Percentiles rank a stretch among this genome's conserved stretches.
These are phyloP conservation scores for Pleurotus pulmonarius DNA, from an alignment of 768 basidiomycete genomes.

Conservation along the genomic window DNA sequence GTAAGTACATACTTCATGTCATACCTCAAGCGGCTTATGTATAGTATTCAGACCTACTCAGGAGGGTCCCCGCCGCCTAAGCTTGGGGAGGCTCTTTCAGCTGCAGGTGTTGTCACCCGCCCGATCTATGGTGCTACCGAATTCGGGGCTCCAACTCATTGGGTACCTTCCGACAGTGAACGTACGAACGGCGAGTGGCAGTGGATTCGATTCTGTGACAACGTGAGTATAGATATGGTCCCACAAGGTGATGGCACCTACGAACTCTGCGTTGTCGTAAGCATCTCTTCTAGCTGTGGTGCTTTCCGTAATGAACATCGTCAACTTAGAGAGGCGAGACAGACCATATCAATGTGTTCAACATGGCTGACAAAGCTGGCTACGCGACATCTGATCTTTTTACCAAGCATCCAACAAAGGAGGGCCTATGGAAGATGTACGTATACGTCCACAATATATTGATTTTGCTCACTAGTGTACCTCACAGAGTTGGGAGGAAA, in stretches of 20 bases:
- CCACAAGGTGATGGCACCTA: conserved; percentile 25
- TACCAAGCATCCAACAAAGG: conserved; percentile 37
- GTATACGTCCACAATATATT: neutral
- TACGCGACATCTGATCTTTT: conserved; percentile 43
- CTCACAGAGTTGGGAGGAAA: conserved; percentile 31
- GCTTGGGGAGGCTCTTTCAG: conserved; percentile 30
- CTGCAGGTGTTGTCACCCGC: conserved; percentile 28
- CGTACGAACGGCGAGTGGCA: conserved; percentile 19
- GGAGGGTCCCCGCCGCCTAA: conserved; percentile 34
- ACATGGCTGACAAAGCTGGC: conserved; percentile 30
- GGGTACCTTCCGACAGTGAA: conserved; percentile 13
- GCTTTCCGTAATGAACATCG: neutral
- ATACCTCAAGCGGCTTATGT: neutral
- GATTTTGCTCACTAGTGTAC: neutral
- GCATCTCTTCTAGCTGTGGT: neutral
- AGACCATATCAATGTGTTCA: conserved; percentile 18
- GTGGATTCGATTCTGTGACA: conserved; percentile 24
- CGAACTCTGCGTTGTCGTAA: conserved; percentile 27
- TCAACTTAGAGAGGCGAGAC: conserved; percentile 13
- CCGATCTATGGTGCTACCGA: conserved; percentile 36
- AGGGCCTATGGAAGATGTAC: conserved; percentile 40
- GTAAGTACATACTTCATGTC: conserved; percentile 12
- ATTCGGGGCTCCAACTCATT: conserved; percentile 19
- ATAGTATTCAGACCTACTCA: conserved; percentile 21
- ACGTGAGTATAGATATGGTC: conserved; percentile 23